Base-by-base conservation (phyloP, 805 yeast genomes). In the Metschnikowia gelsemii region DNA sequence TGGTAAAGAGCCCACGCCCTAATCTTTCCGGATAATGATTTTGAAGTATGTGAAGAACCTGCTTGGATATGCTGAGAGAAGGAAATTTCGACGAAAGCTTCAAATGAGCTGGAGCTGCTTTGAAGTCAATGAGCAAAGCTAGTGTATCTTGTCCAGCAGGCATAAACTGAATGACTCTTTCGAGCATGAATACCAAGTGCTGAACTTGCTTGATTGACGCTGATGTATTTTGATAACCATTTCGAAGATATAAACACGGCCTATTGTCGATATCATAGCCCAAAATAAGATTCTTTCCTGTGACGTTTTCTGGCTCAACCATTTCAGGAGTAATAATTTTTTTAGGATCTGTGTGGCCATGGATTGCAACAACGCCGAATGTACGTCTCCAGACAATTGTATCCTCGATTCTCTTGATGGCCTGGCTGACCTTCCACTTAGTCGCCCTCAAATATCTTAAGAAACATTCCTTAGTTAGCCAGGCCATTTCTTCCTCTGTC, bases 61-160 rank as follows among this genome's bases (percentile, higher is more conserved):
- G 56, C 36, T 50, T 50, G 17, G 78, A 73, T 40, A 72, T 71
- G 24, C 75, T 64, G 20, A 72, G 54, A 2, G 80, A 78, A 3
- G 79, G 82, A 49, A 63, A 72, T 57, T 59, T 74, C 8, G 73
- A 50, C 5, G 67, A 63, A 18, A 66, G 56, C 13, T 62, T 67
- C 58, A 65, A 51, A 27, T 57, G 61, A 3, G 58, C 60, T 5
- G 70, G 71, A 1, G 71, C 70, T 12, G 74, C 70, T 48, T 77
- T 75, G 58, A 78, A 78, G 56, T 78, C 83, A 28, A 76, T 76
- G 41, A 78, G 61, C 16, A 78, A 65, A 6, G 82, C 78, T 23
- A 78, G 57, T 3, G 76, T 68, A 39, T 78, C 82, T 36, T 75
- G 80, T 25, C 82, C 82, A 32, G 78, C 78, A 4, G 82, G 82